These are phyloP conservation scores for Zymoseptoria passerinii DNA, from an alignment of 2,329 filamentous ascomycete genomes.

Conservation along the genomic window DNA sequence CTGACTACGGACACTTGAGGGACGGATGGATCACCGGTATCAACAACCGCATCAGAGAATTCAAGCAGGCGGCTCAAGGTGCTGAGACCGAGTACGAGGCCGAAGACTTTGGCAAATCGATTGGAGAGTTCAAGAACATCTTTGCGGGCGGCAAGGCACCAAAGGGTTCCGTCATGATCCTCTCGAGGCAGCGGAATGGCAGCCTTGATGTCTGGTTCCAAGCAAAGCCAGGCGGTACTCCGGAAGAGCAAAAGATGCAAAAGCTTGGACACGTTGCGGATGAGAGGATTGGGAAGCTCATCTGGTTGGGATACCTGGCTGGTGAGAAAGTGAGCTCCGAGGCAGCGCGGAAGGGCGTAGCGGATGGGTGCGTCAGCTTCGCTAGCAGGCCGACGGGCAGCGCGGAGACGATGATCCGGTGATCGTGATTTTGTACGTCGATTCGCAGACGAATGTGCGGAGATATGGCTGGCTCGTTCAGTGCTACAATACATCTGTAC, in stretches of 20 bases:
- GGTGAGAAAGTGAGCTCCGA: slow-evolving; percentile 84
- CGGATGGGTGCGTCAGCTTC: slow-evolving; percentile 80
- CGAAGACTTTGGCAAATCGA: slow-evolving; percentile 64
- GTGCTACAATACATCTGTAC: background rate
- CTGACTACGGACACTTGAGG: slow-evolving; percentile 84
- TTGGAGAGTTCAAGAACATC: slow-evolving; percentile 71
- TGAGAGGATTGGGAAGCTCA: slow-evolving; percentile 66
- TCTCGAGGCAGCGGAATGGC: slow-evolving; percentile 60
- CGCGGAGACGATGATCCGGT: slow-evolving; percentile 64
- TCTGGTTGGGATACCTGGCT: slow-evolving; percentile 87
- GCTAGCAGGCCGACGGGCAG: slow-evolving; percentile 83
- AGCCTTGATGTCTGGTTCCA: slow-evolving; percentile 60
- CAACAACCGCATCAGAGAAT: slow-evolving; percentile 58
- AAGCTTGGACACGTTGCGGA: slow-evolving; percentile 66
- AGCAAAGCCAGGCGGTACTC: slow-evolving; percentile 34
- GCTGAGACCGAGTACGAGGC: slow-evolving; percentile 51
- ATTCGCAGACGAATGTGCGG: background rate
- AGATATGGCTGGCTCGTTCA: background rate
- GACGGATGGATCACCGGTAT: slow-evolving; percentile 87
- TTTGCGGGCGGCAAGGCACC: slow-evolving; percentile 71
- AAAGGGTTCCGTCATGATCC: slow-evolving; percentile 68
- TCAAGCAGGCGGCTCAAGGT: slow-evolving; percentile 34
- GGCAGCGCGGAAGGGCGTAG: slow-evolving; percentile 67
- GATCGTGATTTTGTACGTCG: background rate
- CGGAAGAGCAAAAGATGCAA: slow-evolving; percentile 35